Evolutionary conservation across 2,329 filamentous ascomycete genomes (phyloP).

Genomic region (Aspergillus fumigatus): DNA sequence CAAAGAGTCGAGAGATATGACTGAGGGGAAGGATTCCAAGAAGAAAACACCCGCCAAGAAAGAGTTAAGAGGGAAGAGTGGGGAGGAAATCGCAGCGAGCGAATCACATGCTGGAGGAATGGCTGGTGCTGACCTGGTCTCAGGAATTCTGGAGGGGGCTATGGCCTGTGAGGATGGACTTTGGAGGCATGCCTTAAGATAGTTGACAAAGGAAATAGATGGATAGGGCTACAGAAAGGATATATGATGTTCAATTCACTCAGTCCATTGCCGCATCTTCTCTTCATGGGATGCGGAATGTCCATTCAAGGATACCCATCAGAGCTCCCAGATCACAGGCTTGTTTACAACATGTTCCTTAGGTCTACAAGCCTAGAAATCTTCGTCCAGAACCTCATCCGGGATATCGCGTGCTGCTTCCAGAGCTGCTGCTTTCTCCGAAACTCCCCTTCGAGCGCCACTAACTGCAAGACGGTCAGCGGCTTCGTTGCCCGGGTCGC

Average conservation of each 20-base stretch:
- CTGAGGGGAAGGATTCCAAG: not conserved
- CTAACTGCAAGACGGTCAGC: conserved; percentile 74
- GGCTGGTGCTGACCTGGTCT: not conserved
- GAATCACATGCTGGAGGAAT: not conserved
- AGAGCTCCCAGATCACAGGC: not conserved
- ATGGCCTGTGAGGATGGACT: not conserved
- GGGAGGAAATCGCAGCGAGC: not conserved
- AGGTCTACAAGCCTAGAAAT: conserved; percentile 11
- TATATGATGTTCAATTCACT: not conserved
- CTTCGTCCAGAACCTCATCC: conserved; percentile 25
- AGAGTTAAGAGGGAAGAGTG: not conserved
- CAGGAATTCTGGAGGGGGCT: not conserved
- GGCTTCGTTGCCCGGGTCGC: conserved; percentile 68
- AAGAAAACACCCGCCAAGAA: not conserved
- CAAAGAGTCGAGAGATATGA: not conserved
- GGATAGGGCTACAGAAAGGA: not conserved
- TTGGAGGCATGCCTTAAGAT: not conserved
- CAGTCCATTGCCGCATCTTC: not conserved
- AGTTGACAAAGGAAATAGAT: not conserved
- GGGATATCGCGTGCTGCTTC: conserved; percentile 19
- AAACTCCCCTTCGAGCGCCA: conserved; percentile 49
- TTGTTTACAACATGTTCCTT: not conserved
- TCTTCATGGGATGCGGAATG: not conserved
- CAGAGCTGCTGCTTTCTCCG: conserved; percentile 24
- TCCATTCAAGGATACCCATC: not conserved